Evolutionary conservation across 768 basidiomycete species (phyloP).

Genomic region (Phaffia tasmanica): DNA sequence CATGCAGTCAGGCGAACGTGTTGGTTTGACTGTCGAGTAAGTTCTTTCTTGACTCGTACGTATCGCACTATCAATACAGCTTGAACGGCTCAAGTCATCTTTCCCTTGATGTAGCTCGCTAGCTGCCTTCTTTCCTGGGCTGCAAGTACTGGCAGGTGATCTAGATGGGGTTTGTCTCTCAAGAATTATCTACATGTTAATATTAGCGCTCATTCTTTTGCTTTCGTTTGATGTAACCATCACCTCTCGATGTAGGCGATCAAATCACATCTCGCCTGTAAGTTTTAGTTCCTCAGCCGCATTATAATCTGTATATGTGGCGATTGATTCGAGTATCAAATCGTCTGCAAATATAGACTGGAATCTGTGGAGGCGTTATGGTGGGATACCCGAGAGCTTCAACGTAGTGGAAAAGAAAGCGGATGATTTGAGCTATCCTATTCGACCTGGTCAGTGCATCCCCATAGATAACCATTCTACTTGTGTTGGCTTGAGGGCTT

Average conservation of each 20-base stretch:
- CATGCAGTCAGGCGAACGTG: constrained; percentile 61
- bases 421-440: constrained; percentile 37
- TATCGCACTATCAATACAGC: not conserved
- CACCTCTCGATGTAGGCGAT: constrained; percentile 50
- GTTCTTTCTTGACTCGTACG: not conserved
- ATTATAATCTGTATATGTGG: not conserved
- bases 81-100: not conserved
- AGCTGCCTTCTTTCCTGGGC: constrained; percentile 94
- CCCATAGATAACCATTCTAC: no score
- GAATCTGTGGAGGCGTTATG: constrained; percentile 80
- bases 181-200: not conserved
- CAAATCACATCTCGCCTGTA: constrained; percentile 79
- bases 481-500: no score
- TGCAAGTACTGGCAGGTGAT: constrained; percentile 49
- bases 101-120: constrained; percentile 36
- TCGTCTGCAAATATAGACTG: constrained; percentile 50
- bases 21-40: constrained; percentile 77
- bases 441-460: constrained; percentile 43
- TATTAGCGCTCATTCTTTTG: constrained; percentile 39
- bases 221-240: constrained; percentile 74
- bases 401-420: constrained; percentile 51
- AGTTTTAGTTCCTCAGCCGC: constrained; percentile 29
- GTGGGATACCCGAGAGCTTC: constrained; percentile 85
- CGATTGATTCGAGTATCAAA: not conserved
- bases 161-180: constrained; percentile 23